Evolutionary conservation across 495 filamentous ascomycete species (phyloP).

Genomic region (Tuber umbilicatum): DNA sequence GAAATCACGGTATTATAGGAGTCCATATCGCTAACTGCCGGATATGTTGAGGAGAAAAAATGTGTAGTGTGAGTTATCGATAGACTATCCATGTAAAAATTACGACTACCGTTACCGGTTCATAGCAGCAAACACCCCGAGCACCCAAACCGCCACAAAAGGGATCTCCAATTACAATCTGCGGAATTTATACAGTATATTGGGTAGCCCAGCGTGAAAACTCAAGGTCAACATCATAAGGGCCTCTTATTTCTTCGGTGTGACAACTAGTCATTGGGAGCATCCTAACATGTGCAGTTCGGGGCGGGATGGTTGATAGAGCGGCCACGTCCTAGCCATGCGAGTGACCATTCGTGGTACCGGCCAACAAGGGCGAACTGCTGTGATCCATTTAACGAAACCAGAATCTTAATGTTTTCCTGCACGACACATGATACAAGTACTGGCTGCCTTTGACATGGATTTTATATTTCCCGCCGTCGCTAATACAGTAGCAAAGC

Average conservation of each 20-base stretch:
- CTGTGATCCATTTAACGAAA: not conserved
- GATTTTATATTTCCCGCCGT: not conserved
- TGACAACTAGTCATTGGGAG: not conserved
- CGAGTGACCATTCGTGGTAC: not conserved
- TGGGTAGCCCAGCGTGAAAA: not conserved
- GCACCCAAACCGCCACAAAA: not conserved
- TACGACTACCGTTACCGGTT: not conserved
- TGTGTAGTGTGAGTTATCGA: not conserved
- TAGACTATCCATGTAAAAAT: not conserved
- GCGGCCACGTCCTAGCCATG: not conserved
- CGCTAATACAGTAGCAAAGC: not conserved
- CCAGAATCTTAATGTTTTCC: not conserved
- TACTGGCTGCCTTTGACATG: not conserved
- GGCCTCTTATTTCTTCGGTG: not conserved
- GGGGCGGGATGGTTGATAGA: not conserved
- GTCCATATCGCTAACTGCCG: not conserved
- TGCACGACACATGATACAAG: not conserved
- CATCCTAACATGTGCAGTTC: not conserved
- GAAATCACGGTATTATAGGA: not conserved
- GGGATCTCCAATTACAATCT: not conserved
- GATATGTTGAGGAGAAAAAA: not conserved
- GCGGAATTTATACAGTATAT: not conserved
- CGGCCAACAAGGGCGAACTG: not conserved
- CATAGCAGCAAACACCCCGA: not conserved
- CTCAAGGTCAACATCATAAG: not conserved